A percentile compares a stretch with the other conserved stretches of the same genome.
Evolutionary conservation across 495 filamentous ascomycete species (phyloP).

Genomic region (Tuber aestivum): DNA sequence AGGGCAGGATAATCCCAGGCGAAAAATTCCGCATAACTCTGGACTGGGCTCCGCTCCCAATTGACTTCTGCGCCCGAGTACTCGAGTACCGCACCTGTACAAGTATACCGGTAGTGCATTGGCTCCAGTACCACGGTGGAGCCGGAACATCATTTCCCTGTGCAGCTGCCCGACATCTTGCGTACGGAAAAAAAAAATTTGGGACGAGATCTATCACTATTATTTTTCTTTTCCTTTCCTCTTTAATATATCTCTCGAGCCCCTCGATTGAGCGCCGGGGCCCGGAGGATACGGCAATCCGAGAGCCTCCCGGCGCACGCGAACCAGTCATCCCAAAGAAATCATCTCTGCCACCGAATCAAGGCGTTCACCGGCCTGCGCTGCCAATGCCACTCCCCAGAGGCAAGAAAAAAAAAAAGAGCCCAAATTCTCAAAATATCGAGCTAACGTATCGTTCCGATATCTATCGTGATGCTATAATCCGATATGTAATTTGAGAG

Average conservation of each 20-base stretch:
- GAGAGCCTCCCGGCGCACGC: neutral
- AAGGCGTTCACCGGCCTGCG: neutral
- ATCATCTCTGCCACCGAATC: neutral
- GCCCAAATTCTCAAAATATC: neutral
- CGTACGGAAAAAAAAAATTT: neutral
- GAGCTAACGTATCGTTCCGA: neutral
- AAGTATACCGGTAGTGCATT: no score
- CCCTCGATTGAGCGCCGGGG: neutral
- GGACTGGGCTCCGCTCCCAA: neutral
- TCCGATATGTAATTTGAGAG: neutral
- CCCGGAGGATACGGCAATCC: neutral
- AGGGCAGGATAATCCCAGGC: neutral
- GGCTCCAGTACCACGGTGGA: slow-evolving; percentile 1
- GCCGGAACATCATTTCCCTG: neutral
- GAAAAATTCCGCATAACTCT: neutral
- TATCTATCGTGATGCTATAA: neutral
- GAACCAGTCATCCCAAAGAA: neutral
- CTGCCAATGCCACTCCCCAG: neutral
- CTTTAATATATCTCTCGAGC: neutral
- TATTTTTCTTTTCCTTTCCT: neutral
- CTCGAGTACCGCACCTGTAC: neutral
- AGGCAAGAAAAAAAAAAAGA: slow-evolving; percentile 4
- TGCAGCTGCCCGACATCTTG: neutral
- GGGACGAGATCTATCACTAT: neutral
- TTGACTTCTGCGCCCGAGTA: neutral